Percentiles rank a stretch among this genome's conserved stretches.
Evolutionary conservation across 139 green algal genomes (phyloP).

Genomic region (Ostreobium quekettii): DNA sequence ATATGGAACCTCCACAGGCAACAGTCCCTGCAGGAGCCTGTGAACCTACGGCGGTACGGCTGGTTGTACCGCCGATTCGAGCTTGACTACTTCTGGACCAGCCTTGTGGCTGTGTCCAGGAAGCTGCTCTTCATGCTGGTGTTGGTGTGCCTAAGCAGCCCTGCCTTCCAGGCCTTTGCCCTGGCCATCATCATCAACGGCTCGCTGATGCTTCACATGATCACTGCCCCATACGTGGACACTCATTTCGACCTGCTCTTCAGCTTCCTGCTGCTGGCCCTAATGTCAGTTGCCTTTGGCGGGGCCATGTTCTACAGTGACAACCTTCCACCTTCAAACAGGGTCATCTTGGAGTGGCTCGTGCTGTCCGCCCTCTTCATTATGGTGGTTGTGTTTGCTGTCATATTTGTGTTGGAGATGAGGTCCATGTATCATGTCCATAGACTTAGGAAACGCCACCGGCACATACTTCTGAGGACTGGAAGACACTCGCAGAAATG

Average conservation of each 20-base stretch:
- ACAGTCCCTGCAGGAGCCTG: neutral
- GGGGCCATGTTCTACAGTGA: conserved; percentile 21
- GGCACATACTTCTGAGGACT: neutral
- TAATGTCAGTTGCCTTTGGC: conserved; percentile 14
- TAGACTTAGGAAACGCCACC: neutral
- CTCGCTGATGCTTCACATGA: conserved; percentile 14
- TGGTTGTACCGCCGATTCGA: conserved; percentile 11
- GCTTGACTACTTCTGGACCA: conserved; percentile 15
- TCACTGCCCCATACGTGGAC: conserved; percentile 15
- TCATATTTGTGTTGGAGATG: conserved; percentile 14
- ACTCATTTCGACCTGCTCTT: conserved; percentile 17
- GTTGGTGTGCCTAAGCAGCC: conserved; percentile 12
- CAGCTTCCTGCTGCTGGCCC: conserved; percentile 13
- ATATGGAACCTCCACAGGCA: neutral
- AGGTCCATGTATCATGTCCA: conserved; percentile 1
- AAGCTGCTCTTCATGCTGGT: conserved; percentile 12
- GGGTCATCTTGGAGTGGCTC: conserved; percentile 14
- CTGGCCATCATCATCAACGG: conserved; percentile 15
- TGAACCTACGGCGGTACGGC: conserved; percentile 2
- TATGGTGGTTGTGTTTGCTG: conserved; percentile 2
- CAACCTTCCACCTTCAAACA: conserved; percentile 1
- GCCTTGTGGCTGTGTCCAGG: neutral
- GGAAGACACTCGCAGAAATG: no score
- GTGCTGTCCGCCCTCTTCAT: conserved; percentile 6
- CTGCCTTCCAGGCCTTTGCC: conserved; percentile 10